These are phyloP conservation scores for Hypoxylon sp. DNA, from an alignment of 2,329 filamentous ascomycete genomes.

Conservation along the genomic window DNA sequence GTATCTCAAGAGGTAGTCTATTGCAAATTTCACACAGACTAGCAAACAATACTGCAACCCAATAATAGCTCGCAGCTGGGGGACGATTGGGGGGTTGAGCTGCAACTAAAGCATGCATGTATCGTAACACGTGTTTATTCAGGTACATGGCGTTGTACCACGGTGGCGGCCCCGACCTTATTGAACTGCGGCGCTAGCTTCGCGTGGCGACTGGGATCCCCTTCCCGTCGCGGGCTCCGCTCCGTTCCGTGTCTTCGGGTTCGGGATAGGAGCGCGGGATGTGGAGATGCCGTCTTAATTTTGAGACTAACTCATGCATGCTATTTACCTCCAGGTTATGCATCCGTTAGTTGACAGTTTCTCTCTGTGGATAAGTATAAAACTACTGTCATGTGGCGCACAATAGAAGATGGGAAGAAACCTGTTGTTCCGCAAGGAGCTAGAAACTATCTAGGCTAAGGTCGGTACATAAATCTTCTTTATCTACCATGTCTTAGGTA, in stretches of 20 bases:
- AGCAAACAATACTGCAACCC: slow-evolving; percentile 29
- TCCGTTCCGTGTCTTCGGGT: slow-evolving; percentile 32
- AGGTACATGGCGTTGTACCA: slow-evolving; percentile 26
- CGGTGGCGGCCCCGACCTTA: slow-evolving; percentile 26
- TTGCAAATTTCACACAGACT: slow-evolving; percentile 2
- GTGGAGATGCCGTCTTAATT: not conserved
- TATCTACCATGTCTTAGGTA: too few relatives aligned
- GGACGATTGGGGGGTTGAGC: slow-evolving; percentile 19
- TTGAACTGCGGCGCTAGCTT: slow-evolving; percentile 10
- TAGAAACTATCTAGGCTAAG: too few relatives aligned
- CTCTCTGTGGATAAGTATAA: not conserved
- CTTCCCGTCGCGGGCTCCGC: slow-evolving; percentile 20
- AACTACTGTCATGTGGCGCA: too few relatives aligned
- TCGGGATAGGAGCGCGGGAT: slow-evolving; percentile 15
- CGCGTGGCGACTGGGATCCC: slow-evolving; percentile 35
- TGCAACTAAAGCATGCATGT: slow-evolving; percentile 36
- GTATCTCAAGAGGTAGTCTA: slow-evolving; percentile 10
- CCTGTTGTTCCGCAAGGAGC: too few relatives aligned
- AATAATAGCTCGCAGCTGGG: slow-evolving; percentile 36
- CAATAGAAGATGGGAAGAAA: too few relatives aligned
- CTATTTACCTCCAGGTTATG: not conserved
- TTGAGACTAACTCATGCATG: not conserved
- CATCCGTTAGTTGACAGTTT: not conserved
- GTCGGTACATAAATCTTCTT: too few relatives aligned
- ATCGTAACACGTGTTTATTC: slow-evolving; percentile 33